Conservation (phyloP, 2,329 filamentous ascomycete species). For the Reticulascus tulasneorum region DNA sequence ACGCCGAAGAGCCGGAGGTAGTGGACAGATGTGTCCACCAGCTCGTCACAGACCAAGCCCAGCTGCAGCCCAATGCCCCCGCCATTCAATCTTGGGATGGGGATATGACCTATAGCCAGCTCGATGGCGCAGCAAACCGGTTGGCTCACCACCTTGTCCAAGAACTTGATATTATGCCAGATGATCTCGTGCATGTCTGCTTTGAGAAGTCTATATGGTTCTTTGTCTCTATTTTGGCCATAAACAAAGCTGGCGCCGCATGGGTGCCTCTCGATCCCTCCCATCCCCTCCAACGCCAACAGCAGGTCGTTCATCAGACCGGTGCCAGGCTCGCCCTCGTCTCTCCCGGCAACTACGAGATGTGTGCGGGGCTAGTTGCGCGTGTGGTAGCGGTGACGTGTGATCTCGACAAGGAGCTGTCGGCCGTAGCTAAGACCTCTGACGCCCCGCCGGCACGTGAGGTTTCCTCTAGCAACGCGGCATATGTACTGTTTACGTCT, state of each 20-base stretch:
- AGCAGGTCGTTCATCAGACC: conserved; percentile 1
- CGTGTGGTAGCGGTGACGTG: not conserved
- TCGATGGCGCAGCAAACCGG: conserved; percentile 10
- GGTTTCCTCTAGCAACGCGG: not conserved
- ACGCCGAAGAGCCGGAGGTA: conserved; percentile 2
- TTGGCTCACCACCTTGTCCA: not conserved
- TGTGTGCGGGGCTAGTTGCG: not conserved
- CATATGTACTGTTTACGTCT: conserved; percentile 18
- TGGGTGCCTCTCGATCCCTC: conserved; percentile 15
- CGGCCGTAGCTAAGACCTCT: too few relatives aligned
- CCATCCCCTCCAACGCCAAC: not conserved
- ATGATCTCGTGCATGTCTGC: conserved; percentile 12
- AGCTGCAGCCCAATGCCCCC: conserved; percentile 17
- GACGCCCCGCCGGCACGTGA: not conserved
- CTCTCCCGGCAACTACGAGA: not conserved
- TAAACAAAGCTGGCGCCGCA: conserved; percentile 21
- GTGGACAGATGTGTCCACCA: conserved; percentile 2
- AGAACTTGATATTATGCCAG: not conserved
- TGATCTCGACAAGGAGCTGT: not conserved
- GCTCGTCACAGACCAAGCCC: conserved; percentile 4
- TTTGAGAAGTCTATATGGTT: conserved; percentile 19
- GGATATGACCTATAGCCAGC: conserved; percentile 21
- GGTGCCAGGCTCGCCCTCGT: not conserved
- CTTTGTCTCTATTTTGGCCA: conserved; percentile 17
- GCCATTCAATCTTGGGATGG: conserved; percentile 25